Conservation (phyloP, 75 land plant genomes). For the Cryptomeria japonica region DNA sequence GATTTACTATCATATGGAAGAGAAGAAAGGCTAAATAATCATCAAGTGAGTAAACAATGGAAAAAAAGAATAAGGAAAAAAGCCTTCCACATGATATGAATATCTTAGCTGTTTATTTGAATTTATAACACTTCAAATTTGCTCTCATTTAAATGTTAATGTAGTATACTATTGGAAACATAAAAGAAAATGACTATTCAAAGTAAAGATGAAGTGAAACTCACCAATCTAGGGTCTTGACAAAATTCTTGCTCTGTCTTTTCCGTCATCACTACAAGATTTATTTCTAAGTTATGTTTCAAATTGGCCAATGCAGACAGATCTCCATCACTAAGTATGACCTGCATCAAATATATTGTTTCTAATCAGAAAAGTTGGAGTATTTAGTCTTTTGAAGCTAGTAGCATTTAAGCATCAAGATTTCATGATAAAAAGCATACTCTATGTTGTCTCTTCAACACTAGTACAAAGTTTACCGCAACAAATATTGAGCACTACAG, state of each 20-base stretch:
- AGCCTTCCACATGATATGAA: background rate
- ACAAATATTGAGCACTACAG: background rate
- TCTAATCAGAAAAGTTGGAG: background rate
- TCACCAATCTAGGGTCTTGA: conserved; percentile 9
- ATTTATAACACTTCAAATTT: background rate
- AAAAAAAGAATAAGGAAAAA: background rate
- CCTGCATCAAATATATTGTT: conserved; percentile 38
- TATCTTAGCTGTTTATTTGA: background rate
- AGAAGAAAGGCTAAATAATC: background rate
- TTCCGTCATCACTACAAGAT: conserved; percentile 10
- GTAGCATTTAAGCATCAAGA: background rate
- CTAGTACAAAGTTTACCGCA: background rate
- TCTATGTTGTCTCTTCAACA: background rate
- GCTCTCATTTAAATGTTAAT: background rate
- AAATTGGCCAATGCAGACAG: conserved; percentile 66
- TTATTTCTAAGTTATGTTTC: conserved; percentile 69
- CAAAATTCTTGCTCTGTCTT: background rate
- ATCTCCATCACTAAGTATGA: conserved; percentile 89
- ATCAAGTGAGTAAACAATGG: background rate
- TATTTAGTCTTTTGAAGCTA: background rate
- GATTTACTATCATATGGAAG: conserved; percentile 23
- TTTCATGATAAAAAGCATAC: background rate
- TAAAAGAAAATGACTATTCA: background rate
- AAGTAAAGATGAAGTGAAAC: background rate
- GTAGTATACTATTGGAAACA: background rate